Evolutionary conservation across 208 protist species (phyloP), one percentile per base, ranked within the genome.

Genomic region (Acanthamoeba healyi): DNA sequence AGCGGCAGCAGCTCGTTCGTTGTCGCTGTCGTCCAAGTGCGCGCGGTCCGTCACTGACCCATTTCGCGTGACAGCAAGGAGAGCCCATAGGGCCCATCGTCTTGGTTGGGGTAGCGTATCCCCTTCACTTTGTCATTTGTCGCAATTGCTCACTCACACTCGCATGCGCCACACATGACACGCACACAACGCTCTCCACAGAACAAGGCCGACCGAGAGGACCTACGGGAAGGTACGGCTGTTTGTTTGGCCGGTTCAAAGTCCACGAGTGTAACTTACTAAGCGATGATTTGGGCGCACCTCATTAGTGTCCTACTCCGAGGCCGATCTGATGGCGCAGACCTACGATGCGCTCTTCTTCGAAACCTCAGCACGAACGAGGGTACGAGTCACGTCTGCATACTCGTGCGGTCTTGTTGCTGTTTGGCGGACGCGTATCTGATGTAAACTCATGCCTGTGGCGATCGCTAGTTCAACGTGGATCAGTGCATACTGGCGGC

Each of bases 51-150:
- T 56, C 49, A 22, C 49, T 56, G 44, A 49, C 44, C 4, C 49
- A 56, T 56, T 56, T 5, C 49, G 49, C 15, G 12, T 4, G 44
- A 49, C 44, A 56, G 58, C 67, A 77, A 36, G 67, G 34, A 36
- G 36, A 77, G 9, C 67, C 34, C 17, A 77, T 17, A 7, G 67
- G 67, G 1, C 67, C 67, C 2, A 15, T 77, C 38, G 38, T 77
- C 67, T 5, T 77, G 3, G 67, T 77, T 19, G 67, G 67, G 67
- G 67, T 77, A 77, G 34, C 34, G n/a, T n/a, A n/a, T n/a, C n/a
- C n/a, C n/a, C n/a, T n/a, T n/a, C n/a, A n/a, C n/a, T n/a, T n/a
- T n/a, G n/a, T n/a, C n/a, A n/a, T n/a, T n/a, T n/a, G n/a, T 54
- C 15, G 49, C 15, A 15, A 15, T 15, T 54, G n/a, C 49, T 19